Evolutionary conservation across 1,139 yeast species (phyloP).

Genomic region (Hyphopichia buzzinii): DNA sequence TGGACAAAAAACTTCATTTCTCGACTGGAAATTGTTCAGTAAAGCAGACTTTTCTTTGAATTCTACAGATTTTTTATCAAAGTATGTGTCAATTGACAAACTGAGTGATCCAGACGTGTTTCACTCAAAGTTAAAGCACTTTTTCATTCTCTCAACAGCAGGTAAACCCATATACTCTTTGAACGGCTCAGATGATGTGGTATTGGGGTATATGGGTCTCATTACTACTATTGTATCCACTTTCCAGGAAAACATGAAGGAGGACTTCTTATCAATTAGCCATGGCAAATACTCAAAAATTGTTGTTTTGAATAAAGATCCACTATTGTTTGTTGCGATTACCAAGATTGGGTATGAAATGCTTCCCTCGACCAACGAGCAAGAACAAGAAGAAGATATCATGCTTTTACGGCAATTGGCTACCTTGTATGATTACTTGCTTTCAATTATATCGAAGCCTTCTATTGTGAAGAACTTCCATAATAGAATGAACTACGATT

Average conservation of each 20-base stretch:
- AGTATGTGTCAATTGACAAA: conserved; percentile 23
- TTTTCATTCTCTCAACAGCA: conserved; percentile 81
- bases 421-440: conserved; percentile 72
- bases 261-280: conserved; percentile 26
- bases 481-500: conserved; percentile 76
- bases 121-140: conserved; percentile 57
- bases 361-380: conserved; percentile 10
- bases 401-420: conserved; percentile 62
- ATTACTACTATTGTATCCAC: conserved; percentile 66
- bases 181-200: conserved; percentile 70
- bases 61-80: conserved; percentile 14
- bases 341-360: conserved; percentile 47
- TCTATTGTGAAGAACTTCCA: conserved; percentile 67
- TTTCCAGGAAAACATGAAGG: conserved; percentile 45
- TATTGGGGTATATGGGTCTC: conserved; percentile 73
- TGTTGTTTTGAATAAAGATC: conserved; percentile 61
- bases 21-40: conserved; percentile 11
- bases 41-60: conserved; percentile 2
- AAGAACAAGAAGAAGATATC: conserved; percentile 28
- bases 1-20: conserved; percentile 3
- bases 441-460: conserved; percentile 76
- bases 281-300: conserved; percentile 45
- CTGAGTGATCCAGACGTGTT: conserved; percentile 26
- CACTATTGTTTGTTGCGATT: conserved; percentile 73
- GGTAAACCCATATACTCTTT: conserved; percentile 91